Base-by-base conservation (phyloP, 768 basidiomycete species). In the Rubroboletus satanas region DNA sequence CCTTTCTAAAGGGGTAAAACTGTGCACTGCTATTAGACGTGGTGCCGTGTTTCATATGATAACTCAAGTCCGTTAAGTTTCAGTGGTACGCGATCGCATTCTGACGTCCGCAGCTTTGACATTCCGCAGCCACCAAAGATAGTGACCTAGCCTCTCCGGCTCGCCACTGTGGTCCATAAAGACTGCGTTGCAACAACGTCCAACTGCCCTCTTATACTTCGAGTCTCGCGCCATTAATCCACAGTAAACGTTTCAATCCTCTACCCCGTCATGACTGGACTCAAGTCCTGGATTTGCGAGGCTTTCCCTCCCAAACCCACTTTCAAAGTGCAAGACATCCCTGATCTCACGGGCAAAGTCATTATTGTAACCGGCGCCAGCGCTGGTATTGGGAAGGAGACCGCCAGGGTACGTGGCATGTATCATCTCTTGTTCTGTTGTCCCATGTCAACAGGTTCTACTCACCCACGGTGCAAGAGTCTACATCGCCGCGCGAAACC, bases 331-430 rank as follows among this genome's bases (percentile, higher is more conserved):
- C 51, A 73, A 15, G 61, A 74, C 39, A 66, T 73, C 3, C 73
- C 71, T 3, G 70, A 75, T 52, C 65, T 75, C 10, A 54, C 63
- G 3, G 73, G 68, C 2, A 62, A 73, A 52, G 70, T 74, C 31
- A 50, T 69, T 45, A 54, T 75, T 23, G 68, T 73, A 47, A 75
- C 74, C 10, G 74, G 73, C 36, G 73, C 64, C 32, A 70, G 55
- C 53, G 59, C 63, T 0, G 71, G 70, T 11, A 71, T 72, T 4
- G 69, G 69, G 10, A 66, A 58, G 36, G 64, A 70, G 29, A 69
- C 69, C 0, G 58, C 57, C 9, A 66, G 53, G 45, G 63, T 68
- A 9, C 28, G 45, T 35, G 18, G 5, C 18, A 0, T 7, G 7
- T 46, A n/a, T 29, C 12, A 3, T 17, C 17, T 10, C 28, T 5